A percentile compares a stretch with the other conserved stretches of the same genome.
Evolutionary conservation across 2,329 filamentous ascomycete genomes (phyloP).

Genomic region (Penicillium sp.): DNA sequence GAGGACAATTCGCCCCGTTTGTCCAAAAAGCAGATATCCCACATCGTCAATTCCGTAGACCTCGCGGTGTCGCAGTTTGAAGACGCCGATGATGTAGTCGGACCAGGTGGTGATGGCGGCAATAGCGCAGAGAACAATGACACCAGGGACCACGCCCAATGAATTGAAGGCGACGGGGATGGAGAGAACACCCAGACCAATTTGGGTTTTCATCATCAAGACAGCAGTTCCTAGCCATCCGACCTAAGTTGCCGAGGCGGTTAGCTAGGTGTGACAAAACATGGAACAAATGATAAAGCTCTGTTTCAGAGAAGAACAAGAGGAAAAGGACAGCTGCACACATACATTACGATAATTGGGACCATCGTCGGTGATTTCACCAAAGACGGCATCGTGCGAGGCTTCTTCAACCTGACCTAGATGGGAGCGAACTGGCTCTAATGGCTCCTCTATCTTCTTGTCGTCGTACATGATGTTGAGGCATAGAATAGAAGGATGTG

Average conservation of each 20-base stretch:
- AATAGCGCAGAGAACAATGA: constrained; percentile 49
- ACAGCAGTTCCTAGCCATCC: constrained; percentile 50
- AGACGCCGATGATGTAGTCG: constrained; percentile 51
- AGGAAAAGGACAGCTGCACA: too few species aligned
- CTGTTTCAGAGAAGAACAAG: too few species aligned
- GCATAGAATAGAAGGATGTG: neutral
- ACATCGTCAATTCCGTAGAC: constrained; percentile 64
- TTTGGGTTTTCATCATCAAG: constrained; percentile 53
- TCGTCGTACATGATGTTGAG: constrained; percentile 7
- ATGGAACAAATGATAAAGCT: too few species aligned
- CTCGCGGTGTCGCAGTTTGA: constrained; percentile 59
- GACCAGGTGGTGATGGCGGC: constrained; percentile 55
- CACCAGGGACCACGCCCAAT: constrained; percentile 55
- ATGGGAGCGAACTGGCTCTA: constrained; percentile 4
- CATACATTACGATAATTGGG: constrained; percentile 25
- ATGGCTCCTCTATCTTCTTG: constrained; percentile 8
- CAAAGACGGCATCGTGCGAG: constrained; percentile 22
- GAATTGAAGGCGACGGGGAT: constrained; percentile 52
- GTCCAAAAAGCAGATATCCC: constrained; percentile 37
- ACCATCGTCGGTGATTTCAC: constrained; percentile 21
- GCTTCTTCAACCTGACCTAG: constrained; percentile 6
- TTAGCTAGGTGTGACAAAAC: too few species aligned
- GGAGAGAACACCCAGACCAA: constrained; percentile 55
- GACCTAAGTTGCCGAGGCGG: constrained; percentile 40
- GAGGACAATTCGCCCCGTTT: constrained; percentile 12